Percentiles rank a stretch among this genome's conserved stretches.
phyloP scores from a whole-genome alignment of 441 rosid species.

The Croton laevigatus region DNA sequence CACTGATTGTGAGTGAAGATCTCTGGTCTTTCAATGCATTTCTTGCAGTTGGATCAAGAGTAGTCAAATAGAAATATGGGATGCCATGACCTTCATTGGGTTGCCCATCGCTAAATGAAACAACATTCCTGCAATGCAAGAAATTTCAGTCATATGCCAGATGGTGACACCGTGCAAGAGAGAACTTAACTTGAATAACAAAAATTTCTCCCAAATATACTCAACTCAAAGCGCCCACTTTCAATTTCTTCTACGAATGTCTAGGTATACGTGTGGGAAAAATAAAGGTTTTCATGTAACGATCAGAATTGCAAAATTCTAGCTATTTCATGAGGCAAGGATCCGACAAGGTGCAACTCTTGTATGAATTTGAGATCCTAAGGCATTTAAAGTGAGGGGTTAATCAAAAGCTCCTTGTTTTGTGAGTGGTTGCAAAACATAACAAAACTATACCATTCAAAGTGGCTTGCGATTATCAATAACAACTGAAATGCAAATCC shows the following conservation, averaged over 20 bases:
- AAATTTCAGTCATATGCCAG: neutral
- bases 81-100: slow-evolving; percentile 62
- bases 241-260: too few species aligned
- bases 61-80: slow-evolving; percentile 88
- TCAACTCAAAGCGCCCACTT: neutral
- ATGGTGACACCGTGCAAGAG: too few species aligned
- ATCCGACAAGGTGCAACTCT: neutral
- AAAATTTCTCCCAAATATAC: neutral
- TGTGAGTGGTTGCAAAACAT: neutral
- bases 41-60: slow-evolving; percentile 88
- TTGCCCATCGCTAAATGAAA: slow-evolving; percentile 82
- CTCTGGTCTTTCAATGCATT: slow-evolving; percentile 69
- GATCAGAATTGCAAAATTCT: neutral
- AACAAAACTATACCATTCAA: too few species aligned
- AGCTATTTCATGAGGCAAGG: neutral
- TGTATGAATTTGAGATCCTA: slow-evolving; percentile 31
- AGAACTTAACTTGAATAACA: slow-evolving; percentile 1
- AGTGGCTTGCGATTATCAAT: too few species aligned
- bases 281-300: neutral
- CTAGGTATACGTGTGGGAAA: neutral
- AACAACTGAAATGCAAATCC: neutral
- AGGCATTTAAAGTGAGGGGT: neutral
- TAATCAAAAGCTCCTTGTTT: neutral
- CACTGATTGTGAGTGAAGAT: slow-evolving; percentile 77
- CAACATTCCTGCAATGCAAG: slow-evolving; percentile 43